Base-by-base conservation (phyloP, 352 stramenopile species). In the Pythium pectinolyticum region DNA sequence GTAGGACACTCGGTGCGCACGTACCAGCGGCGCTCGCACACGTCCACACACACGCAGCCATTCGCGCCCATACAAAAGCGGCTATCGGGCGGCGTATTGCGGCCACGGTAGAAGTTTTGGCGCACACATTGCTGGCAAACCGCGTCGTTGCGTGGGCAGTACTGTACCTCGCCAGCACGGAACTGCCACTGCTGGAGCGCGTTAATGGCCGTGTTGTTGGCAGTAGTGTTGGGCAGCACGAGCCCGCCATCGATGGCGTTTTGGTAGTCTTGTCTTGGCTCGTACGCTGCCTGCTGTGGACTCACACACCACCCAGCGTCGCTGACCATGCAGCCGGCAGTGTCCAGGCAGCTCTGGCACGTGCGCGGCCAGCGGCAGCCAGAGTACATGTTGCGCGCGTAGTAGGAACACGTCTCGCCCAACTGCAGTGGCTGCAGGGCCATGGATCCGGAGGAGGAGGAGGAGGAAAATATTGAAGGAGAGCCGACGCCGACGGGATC, bases 11-110 rank as follows among this genome's bases (percentile, higher is more conserved):
- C 60, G 10, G 39, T 47, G 12, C 35, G 43, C 8, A 67, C 60
- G 49, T 30, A 61, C 60, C 60, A 67, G 9, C 41, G 60, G 22
- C 60, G 60, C 46, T 67, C 60, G 34, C 60, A 67, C 19, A 52
- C 60, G 53, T 67, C 60, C 27, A 67, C 34, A 27, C 60, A 67
- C 31, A 67, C 60, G 17, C 60, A 67, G 37, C n/a, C 39, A 8
- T 48, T 34, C 10, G 48, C 28, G 15, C 60, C 60, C 0, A 61
- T 19, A 11, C 60, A 67, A n/a, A 61, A 67, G 11, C 53, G 60
- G 27, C 60, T 67, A 22, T 67, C 60, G 1, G 60, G 60, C n/a
- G 55, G 61, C 31, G 49, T 19, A 28, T 19, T 37, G 11, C 52
- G 40, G 10, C 30, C 28, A 14, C 60, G 60, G 51, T 51, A 67